Evolutionary conservation across 2,329 filamentous ascomycete species (phyloP).

Genomic region (Fusarium newnesense): DNA sequence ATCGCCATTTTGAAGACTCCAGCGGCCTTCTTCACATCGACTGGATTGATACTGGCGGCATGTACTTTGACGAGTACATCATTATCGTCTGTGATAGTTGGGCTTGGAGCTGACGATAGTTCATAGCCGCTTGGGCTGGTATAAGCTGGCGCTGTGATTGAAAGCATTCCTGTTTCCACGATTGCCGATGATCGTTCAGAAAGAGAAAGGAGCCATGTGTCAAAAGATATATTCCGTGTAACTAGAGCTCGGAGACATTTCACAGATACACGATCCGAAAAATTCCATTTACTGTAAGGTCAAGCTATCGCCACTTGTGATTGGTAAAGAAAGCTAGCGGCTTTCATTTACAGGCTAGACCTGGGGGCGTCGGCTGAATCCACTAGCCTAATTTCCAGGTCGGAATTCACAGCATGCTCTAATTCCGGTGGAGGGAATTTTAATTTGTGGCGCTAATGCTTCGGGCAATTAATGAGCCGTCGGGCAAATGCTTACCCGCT

Average conservation of each 20-base stretch:
- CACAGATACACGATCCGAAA: neutral
- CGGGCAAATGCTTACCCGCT: neutral
- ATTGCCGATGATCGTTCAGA: too few relatives aligned
- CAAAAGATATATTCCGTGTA: neutral
- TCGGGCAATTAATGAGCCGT: neutral
- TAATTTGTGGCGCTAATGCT: neutral
- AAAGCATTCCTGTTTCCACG: neutral
- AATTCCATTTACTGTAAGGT: neutral
- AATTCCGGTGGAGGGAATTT: neutral
- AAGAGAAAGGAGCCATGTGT: too few relatives aligned
- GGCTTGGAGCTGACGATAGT: accelerated
- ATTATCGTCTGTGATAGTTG: neutral
- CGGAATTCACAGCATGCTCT: neutral
- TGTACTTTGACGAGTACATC: neutral
- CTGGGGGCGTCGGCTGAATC: neutral
- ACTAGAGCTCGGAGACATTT: neutral
- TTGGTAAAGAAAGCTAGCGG: neutral
- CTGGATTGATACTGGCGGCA: neutral
- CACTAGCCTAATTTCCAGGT: neutral
- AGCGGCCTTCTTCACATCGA: neutral
- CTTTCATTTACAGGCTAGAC: neutral
- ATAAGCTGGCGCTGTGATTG: neutral
- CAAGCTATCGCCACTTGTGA: neutral
- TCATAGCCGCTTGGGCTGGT: neutral
- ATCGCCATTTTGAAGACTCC: neutral